phyloP scores from a whole-genome alignment of 2,329 filamentous ascomycete species.

The Botrytis pseudocinerea region DNA sequence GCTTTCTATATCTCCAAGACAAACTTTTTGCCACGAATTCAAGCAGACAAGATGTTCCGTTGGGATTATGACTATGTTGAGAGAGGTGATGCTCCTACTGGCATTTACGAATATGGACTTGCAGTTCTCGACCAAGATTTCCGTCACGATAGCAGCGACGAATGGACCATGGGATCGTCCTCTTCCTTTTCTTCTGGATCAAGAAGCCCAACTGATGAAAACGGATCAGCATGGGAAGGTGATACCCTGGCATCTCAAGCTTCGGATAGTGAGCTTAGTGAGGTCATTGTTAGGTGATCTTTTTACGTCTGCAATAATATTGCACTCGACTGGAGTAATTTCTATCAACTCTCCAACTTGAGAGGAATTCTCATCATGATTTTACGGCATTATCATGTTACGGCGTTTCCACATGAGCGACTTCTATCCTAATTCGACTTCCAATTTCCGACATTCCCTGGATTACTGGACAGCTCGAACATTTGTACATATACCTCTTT shows the following conservation, averaged over 20 bases:
- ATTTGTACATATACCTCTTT: conserved; percentile 37
- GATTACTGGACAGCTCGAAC: conserved; percentile 25
- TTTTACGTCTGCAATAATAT: conserved; percentile 1
- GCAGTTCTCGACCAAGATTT: conserved; percentile 37
- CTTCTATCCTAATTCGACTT: conserved; percentile 31
- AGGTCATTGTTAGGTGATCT: conserved; percentile 37
- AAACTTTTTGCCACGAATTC: conserved; percentile 78
- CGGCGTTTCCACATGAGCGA: conserved; percentile 41
- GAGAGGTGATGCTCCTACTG: conserved; percentile 66
- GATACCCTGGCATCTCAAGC: conserved; percentile 49
- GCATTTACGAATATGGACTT: conserved; percentile 53
- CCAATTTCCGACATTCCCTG: conserved; percentile 14
- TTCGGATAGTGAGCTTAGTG: conserved; percentile 40
- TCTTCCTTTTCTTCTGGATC: conserved; percentile 50
- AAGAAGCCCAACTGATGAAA: conserved; percentile 52
- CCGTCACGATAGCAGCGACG: conserved; percentile 64
- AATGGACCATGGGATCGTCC: conserved; percentile 86
- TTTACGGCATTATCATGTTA: conserved; percentile 40
- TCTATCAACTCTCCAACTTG: conserved; percentile 31
- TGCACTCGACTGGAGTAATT: conserved; percentile 19
- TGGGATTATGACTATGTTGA: conserved; percentile 98
- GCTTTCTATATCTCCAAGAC: conserved; percentile 82
- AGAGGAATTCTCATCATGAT: conserved; percentile 35
- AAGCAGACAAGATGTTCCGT: conserved; percentile 80
- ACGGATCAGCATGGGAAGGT: conserved; percentile 56